Percentiles rank a stretch among this genome's conserved stretches.
Conservation (phyloP, 148 eudicot genomes). For the Chenopodium berlandieri region DNA sequence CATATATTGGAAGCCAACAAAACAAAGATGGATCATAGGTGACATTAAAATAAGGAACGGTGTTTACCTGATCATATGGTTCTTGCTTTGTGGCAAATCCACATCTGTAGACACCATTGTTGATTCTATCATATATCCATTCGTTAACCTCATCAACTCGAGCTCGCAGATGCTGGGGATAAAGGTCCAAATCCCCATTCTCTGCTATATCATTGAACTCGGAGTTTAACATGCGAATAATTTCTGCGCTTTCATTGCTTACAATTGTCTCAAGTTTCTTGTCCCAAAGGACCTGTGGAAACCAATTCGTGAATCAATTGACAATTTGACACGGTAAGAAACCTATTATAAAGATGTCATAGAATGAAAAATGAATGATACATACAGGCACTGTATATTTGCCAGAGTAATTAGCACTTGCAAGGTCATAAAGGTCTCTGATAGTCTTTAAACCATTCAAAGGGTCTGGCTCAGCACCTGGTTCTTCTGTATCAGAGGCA, state of each 20-base stretch:
- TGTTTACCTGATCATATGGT: conserved; percentile 71
- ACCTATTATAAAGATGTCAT: not conserved
- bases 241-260: conserved; percentile 89
- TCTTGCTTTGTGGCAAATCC: conserved; percentile 89
- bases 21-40: not conserved
- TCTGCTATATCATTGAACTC: conserved; percentile 80
- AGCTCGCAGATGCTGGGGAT: conserved; percentile 60
- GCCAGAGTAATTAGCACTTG: conserved; percentile 71
- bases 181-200: conserved; percentile 66
- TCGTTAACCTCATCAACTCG: conserved; percentile 72
- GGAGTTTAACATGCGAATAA: conserved; percentile 82
- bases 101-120: conserved; percentile 90
- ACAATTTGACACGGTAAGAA: not conserved
- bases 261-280: conserved; percentile 76
- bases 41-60: not conserved
- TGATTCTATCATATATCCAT: conserved; percentile 65
- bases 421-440: conserved; percentile 80
- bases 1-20: not conserved
- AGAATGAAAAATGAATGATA: not conserved
- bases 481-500: conserved; percentile 58
- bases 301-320: conserved; percentile 3
- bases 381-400: conserved; percentile 88
- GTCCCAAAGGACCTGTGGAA: conserved; percentile 79
- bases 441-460: conserved; percentile 71
- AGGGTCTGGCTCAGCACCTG: conserved; percentile 65